phyloP scores from a whole-genome alignment of 371 early-diverging fungal genomes.

The Chytridium lagenaria region DNA sequence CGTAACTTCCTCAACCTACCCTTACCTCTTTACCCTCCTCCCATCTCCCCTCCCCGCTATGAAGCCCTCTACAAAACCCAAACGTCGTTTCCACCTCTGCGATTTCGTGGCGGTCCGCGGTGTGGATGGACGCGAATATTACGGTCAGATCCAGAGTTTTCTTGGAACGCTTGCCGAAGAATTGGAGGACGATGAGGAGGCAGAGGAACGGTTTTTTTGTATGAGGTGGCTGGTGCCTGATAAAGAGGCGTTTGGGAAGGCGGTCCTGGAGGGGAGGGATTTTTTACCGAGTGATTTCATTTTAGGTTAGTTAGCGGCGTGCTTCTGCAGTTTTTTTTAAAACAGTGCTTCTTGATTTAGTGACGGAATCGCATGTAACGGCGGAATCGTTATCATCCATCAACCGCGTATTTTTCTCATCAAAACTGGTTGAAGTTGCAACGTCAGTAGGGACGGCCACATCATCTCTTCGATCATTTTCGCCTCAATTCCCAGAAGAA shows the following conservation, averaged over 20 bases:
- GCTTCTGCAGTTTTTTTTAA: neutral
- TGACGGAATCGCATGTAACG: neutral
- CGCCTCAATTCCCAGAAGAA: neutral
- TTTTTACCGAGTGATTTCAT: constrained; percentile 11
- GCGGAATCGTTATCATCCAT: constrained; percentile 13
- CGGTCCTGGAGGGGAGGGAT: constrained; percentile 15
- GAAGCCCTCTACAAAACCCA: too few species aligned
- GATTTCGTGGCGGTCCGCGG: constrained; percentile 11
- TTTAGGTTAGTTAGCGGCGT: neutral
- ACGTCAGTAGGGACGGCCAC: neutral
- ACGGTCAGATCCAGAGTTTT: constrained; percentile 11
- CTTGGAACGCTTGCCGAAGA: constrained; percentile 1
- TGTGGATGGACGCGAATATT: constrained; percentile 11
- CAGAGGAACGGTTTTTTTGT: constrained; percentile 8
- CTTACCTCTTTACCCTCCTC: too few species aligned
- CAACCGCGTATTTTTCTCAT: constrained; percentile 19
- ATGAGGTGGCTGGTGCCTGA: constrained; percentile 20
- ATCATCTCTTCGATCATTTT: neutral
- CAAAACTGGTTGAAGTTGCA: constrained; percentile 3
- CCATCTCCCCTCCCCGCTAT: too few species aligned
- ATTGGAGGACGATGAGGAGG: constrained; percentile 5
- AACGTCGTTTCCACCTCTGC: neutral
- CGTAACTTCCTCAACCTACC: too few species aligned
- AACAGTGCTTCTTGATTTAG: neutral
- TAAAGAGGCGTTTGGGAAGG: neutral